Conservation (phyloP, 2,329 filamentous ascomycete species). For the Massarina eburnea region DNA sequence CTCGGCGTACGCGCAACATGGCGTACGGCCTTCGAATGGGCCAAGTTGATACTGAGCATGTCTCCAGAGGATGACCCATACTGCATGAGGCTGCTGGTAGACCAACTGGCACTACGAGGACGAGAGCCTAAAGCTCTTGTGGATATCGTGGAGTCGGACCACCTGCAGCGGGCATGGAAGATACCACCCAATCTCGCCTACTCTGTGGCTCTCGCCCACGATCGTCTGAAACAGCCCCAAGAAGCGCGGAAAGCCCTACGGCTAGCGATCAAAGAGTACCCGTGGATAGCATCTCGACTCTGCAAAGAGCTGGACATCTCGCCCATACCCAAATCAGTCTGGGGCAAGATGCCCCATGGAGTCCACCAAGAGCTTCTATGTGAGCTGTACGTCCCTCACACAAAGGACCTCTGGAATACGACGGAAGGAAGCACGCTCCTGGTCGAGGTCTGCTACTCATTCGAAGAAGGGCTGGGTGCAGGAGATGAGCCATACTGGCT, state of each 20-base stretch:
- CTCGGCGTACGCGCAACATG: conserved; percentile 90
- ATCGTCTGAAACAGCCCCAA: conserved; percentile 67
- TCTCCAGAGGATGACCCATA: conserved; percentile 78
- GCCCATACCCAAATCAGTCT: conserved; percentile 73
- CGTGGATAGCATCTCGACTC: conserved; percentile 81
- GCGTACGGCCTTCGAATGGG: conserved; percentile 91
- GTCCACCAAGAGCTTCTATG: conserved; percentile 69
- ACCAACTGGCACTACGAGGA: conserved; percentile 81
- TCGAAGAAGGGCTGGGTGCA: conserved; percentile 27
- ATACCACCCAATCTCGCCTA: conserved; percentile 71
- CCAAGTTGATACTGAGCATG: conserved; percentile 77
- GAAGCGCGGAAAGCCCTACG: conserved; percentile 67
- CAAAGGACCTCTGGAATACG: conserved; percentile 85
- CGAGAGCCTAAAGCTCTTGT: conserved; percentile 76
- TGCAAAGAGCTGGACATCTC: conserved; percentile 80
- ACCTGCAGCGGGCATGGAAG: conserved; percentile 52
- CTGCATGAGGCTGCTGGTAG: conserved; percentile 75
- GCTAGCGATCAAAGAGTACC: conserved; percentile 70
- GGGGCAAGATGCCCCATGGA: conserved; percentile 72
- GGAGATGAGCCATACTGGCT: conserved; percentile 37
- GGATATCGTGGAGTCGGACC: conserved; percentile 61
- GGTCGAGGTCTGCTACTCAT: conserved; percentile 65
- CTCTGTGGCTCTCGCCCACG: conserved; percentile 73
- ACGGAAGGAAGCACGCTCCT: conserved; percentile 70
- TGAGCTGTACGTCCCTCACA: conserved; percentile 72